These are phyloP conservation scores for Tulasnella sp. DNA, from an alignment of 768 basidiomycete genomes.

Conservation along the genomic window DNA sequence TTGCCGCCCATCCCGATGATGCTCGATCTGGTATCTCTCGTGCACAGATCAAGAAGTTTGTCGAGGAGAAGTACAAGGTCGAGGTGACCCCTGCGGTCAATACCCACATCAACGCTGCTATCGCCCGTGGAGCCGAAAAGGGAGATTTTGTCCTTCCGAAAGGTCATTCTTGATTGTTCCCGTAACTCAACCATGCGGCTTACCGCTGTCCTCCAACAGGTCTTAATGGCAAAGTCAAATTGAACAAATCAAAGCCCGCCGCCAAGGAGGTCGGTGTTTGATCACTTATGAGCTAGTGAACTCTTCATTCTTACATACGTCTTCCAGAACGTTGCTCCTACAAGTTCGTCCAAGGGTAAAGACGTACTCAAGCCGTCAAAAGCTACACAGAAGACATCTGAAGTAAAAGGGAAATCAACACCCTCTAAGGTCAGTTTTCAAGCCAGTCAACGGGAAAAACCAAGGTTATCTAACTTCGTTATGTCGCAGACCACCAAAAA, in stretches of 20 bases:
- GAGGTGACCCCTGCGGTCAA: constrained; percentile 69
- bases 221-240: constrained; percentile 40
- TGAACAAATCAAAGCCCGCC: constrained; percentile 73
- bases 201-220: constrained; percentile 34
- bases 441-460: background rate
- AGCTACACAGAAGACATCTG: background rate
- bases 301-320: background rate
- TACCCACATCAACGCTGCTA: constrained; percentile 74
- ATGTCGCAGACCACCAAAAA: background rate
- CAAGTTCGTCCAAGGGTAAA: background rate
- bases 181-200: background rate
- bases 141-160: constrained; percentile 83
- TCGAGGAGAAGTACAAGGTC: constrained; percentile 78
- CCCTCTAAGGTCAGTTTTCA: background rate
- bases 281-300: background rate
- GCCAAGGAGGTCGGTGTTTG: constrained; percentile 57
- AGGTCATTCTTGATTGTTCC: constrained; percentile 49
- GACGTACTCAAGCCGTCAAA: constrained; percentile 9
- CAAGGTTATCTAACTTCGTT: background rate
- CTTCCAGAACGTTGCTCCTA: background rate
- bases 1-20: constrained; percentile 14
- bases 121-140: constrained; percentile 74
- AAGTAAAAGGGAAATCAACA: background rate
- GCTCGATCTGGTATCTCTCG: constrained; percentile 69
- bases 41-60: constrained; percentile 77